Percentiles rank a stretch among this genome's conserved stretches.
Evolutionary conservation across 257 asterid genomes (phyloP).

Genomic region (Gardenia jasminoides): DNA sequence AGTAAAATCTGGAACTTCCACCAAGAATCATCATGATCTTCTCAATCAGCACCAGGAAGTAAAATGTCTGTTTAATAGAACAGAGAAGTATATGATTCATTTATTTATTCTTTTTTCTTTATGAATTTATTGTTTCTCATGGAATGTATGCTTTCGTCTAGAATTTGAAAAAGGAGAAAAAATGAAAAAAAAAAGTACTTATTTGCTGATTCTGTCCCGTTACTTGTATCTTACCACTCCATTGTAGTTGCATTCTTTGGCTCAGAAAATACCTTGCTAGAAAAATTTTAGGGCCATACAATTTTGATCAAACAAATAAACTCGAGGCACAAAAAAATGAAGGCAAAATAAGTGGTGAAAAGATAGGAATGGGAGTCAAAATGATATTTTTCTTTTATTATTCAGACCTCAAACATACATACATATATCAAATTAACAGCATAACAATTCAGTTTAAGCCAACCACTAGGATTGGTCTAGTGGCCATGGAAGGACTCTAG

Average conservation of each 20-base stretch:
- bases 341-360: no score
- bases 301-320: no score
- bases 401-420: no score
- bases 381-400: no score
- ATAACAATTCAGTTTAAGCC: no score
- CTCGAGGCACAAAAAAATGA: no score
- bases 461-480: no score
- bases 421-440: no score
- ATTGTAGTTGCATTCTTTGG: background rate
- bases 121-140: background rate
- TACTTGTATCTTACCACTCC: background rate
- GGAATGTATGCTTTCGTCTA: background rate
- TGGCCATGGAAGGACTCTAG: no score
- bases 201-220: background rate
- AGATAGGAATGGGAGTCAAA: no score
- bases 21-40: background rate
- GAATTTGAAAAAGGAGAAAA: background rate
- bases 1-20: constrained; percentile 6
- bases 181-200: background rate
- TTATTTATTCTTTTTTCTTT: background rate
- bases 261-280: no score
- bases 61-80: background rate
- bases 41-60: background rate
- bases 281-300: no score
- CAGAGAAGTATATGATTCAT: background rate